phyloP scores from a whole-genome alignment of 164 flowering plant species.

The Akebia trifoliata region DNA sequence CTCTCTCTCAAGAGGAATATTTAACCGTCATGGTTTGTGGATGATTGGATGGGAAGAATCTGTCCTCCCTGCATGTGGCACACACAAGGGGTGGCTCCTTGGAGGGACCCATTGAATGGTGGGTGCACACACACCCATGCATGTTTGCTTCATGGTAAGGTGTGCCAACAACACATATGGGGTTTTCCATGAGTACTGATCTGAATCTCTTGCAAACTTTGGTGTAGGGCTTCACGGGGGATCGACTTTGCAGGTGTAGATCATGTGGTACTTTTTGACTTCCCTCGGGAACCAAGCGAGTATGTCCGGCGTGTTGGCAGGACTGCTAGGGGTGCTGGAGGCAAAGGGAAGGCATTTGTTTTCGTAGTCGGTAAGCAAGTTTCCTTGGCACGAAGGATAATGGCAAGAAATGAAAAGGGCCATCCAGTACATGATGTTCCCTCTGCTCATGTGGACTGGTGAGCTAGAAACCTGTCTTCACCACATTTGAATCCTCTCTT shows the following conservation, averaged over 20 bases:
- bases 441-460: slow-evolving; percentile 35
- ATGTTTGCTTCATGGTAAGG: no score
- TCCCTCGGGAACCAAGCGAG: slow-evolving; percentile 97
- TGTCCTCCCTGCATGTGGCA: no score
- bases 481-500: neutral
- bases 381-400: slow-evolving; percentile 66
- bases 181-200: neutral
- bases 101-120: no score
- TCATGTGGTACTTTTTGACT: slow-evolving; percentile 92
- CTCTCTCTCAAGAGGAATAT: no score
- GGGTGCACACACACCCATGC: no score
- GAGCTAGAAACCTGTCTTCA: neutral
- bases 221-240: slow-evolving; percentile 87
- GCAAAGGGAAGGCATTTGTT: slow-evolving; percentile 78
- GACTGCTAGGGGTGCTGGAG: slow-evolving; percentile 98
- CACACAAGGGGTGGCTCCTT: no score
- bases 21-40: no score
- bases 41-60: no score
- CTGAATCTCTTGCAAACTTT: neutral
- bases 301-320: slow-evolving; percentile 98
- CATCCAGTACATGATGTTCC: slow-evolving; percentile 96
- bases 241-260: slow-evolving; percentile 84
- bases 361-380: slow-evolving; percentile 98
- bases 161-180: no score
- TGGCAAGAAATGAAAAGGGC: slow-evolving; percentile 82